These are phyloP conservation scores for Periconia sp. DNA, from an alignment of 2,329 filamentous ascomycete species.

Conservation along the genomic window DNA sequence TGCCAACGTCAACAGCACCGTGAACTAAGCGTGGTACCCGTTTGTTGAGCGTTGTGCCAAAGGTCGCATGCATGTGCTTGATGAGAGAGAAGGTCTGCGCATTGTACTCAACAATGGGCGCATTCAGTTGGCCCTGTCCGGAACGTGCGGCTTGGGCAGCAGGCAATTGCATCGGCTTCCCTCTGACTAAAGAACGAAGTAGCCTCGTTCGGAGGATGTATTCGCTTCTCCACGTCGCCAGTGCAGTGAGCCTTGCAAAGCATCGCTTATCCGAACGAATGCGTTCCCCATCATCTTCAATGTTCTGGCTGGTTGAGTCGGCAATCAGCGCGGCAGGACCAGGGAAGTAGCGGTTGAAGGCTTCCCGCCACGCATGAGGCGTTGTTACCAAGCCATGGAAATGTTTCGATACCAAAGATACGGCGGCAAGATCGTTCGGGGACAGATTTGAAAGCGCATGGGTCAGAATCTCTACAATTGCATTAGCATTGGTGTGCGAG, in stretches of 20 bases:
- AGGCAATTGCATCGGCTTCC: slow-evolving; percentile 68
- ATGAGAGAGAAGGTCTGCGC: slow-evolving; percentile 79
- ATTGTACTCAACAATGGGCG: slow-evolving; percentile 80
- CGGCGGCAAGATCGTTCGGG: slow-evolving; percentile 77
- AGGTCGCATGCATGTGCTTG: slow-evolving; percentile 77
- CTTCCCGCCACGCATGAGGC: slow-evolving; percentile 90
- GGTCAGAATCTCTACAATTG: slow-evolving; percentile 76
- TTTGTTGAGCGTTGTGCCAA: slow-evolving; percentile 66
- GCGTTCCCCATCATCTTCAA: slow-evolving; percentile 34
- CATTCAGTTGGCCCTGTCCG: slow-evolving; percentile 64
- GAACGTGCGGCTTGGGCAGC: slow-evolving; percentile 56
- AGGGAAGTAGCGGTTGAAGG: slow-evolving; percentile 88
- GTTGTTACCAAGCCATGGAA: slow-evolving; percentile 87
- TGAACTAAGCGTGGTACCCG: slow-evolving; percentile 80
- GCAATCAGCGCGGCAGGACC: slow-evolving; percentile 63
- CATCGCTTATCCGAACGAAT: slow-evolving; percentile 73
- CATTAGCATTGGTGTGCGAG: slow-evolving; percentile 7
- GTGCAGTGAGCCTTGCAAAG: slow-evolving; percentile 78
- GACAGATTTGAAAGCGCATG: slow-evolving; percentile 89
- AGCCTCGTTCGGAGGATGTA: slow-evolving; percentile 87
- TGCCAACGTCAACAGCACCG: slow-evolving; percentile 75
- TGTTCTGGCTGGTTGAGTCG: slow-evolving; percentile 48
- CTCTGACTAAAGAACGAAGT: slow-evolving; percentile 76
- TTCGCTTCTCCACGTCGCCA: slow-evolving; percentile 95
- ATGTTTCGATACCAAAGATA: slow-evolving; percentile 83